These are phyloP conservation scores for Pythium oligandrum DNA, from an alignment of 352 stramenopile genomes.

Conservation along the genomic window DNA sequence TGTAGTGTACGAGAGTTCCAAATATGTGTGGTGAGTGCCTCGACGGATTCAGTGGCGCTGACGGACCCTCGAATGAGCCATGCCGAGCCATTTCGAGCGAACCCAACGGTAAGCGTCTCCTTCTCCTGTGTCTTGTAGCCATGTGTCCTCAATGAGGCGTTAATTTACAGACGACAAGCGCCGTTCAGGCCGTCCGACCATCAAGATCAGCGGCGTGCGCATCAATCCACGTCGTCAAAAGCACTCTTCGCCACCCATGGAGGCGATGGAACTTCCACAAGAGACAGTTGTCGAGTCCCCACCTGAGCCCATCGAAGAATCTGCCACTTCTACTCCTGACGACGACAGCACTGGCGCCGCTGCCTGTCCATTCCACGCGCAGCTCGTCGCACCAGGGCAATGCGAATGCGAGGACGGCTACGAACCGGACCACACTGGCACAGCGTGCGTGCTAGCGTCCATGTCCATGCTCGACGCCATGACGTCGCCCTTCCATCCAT, in stretches of 20 bases:
- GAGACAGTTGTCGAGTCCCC: not conserved
- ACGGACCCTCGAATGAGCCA: constrained; percentile 33
- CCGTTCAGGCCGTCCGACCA: constrained; percentile 10
- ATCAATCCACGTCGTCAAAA: constrained; percentile 30
- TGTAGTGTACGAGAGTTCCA: constrained; percentile 35
- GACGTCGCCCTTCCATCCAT: constrained; percentile 1
- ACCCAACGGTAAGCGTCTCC: constrained; percentile 10
- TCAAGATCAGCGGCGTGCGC: constrained; percentile 70
- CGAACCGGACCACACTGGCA: constrained; percentile 20
- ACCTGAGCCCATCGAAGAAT: not conserved
- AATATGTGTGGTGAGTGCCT: constrained; percentile 74
- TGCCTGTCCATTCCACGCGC: constrained; percentile 32
- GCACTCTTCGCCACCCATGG: not conserved
- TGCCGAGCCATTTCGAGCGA: constrained; percentile 21
- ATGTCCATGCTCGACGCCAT: constrained; percentile 1
- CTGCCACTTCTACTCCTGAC: constrained; percentile 4
- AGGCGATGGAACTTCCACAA: not conserved
- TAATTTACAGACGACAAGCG: constrained; percentile 6
- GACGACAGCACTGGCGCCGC: constrained; percentile 1
- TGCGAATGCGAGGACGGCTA: constrained; percentile 46
- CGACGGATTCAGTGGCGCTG: constrained; percentile 33
- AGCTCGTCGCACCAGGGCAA: constrained; percentile 20
- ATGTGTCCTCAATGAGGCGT: not conserved
- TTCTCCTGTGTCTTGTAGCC: not conserved
- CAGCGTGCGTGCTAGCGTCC: constrained; percentile 23